Evolutionary conservation across 495 filamentous ascomycete species (phyloP).

Genomic region (Neurospora sp.): DNA sequence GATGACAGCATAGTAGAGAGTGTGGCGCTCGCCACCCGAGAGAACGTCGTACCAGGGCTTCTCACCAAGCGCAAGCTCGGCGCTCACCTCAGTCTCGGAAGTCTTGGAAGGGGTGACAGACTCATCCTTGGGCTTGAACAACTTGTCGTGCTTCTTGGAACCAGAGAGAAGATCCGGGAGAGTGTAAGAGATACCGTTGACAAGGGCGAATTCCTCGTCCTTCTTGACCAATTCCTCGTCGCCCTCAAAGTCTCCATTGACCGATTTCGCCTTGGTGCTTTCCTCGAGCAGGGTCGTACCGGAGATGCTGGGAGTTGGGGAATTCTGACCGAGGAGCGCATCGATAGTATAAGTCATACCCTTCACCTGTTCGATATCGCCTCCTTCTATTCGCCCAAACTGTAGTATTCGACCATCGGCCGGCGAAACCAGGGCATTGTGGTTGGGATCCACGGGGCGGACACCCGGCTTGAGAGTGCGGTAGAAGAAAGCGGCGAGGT

Average conservation of each 20-base stretch:
- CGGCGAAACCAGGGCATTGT: constrained; percentile 69
- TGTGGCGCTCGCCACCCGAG: constrained; percentile 44
- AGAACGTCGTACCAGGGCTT: constrained; percentile 68
- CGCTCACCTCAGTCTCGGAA: constrained; percentile 72
- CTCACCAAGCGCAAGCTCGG: constrained; percentile 68
- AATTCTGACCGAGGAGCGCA: constrained; percentile 67
- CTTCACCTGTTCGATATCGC: constrained; percentile 97
- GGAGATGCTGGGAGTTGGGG: constrained; percentile 33
- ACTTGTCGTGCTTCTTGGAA: constrained; percentile 27
- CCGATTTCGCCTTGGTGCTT: not conserved
- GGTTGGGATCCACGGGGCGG: constrained; percentile 76
- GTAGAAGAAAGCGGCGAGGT: constrained; percentile 96
- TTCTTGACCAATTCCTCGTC: constrained; percentile 59
- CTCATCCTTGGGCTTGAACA: constrained; percentile 32
- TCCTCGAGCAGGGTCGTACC: constrained; percentile 11
- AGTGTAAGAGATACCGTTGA: constrained; percentile 96
- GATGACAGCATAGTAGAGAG: constrained; percentile 90
- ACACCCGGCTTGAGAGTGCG: constrained; percentile 81
- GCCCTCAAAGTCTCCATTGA: constrained; percentile 12
- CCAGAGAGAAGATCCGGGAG: constrained; percentile 83
- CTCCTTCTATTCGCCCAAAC: constrained; percentile 81
- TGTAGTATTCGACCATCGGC: constrained; percentile 86
- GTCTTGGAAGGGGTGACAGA: constrained; percentile 46
- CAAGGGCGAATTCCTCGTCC: constrained; percentile 85
- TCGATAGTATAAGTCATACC: constrained; percentile 96